These are phyloP conservation scores for Mucor plumbeus DNA, from an alignment of 371 early-diverging fungal species.

Conservation along the genomic window DNA sequence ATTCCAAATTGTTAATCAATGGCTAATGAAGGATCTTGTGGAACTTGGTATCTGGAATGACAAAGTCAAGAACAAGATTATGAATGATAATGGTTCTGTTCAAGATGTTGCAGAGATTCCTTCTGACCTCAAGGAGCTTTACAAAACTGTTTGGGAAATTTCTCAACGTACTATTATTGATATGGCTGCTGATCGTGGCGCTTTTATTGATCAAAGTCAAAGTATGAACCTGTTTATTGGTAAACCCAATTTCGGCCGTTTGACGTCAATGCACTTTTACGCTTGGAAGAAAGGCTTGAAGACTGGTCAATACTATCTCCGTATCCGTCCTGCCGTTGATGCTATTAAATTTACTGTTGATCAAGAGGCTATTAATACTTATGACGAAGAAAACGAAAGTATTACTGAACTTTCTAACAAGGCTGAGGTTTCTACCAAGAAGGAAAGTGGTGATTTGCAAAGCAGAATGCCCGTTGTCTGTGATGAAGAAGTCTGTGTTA, in stretches of 20 bases:
- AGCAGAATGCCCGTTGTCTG: conserved; percentile 65
- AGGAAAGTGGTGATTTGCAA: conserved; percentile 41
- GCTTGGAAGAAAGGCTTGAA: conserved; percentile 98
- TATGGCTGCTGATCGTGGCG: conserved; percentile 91
- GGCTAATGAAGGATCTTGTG: conserved; percentile 93
- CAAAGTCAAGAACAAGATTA: conserved; percentile 94
- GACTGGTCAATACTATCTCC: conserved; percentile 99
- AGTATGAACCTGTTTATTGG: conserved; percentile 97
- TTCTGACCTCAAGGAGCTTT: conserved; percentile 85
- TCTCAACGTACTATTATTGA: conserved; percentile 85
- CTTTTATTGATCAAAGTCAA: conserved; percentile 98
- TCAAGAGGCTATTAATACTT: conserved; percentile 42
- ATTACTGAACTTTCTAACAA: not conserved
- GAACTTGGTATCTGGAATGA: conserved; percentile 95
- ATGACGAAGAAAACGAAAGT: conserved; percentile 49
- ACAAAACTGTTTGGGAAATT: conserved; percentile 99
- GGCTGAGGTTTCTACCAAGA: conserved; percentile 18
- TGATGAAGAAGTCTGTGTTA: conserved; percentile 91
- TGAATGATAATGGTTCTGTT: conserved; percentile 94
- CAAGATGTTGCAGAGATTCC: conserved; percentile 86
- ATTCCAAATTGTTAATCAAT: conserved; percentile 98
- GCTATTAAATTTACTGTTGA: conserved; percentile 87
- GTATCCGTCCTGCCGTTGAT: conserved; percentile 95
- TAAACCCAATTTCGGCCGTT: conserved; percentile 90
- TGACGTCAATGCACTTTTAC: conserved; percentile 99